Conservation (phyloP, 2,329 filamentous ascomycete species). For the Aspergillus jensenii region DNA sequence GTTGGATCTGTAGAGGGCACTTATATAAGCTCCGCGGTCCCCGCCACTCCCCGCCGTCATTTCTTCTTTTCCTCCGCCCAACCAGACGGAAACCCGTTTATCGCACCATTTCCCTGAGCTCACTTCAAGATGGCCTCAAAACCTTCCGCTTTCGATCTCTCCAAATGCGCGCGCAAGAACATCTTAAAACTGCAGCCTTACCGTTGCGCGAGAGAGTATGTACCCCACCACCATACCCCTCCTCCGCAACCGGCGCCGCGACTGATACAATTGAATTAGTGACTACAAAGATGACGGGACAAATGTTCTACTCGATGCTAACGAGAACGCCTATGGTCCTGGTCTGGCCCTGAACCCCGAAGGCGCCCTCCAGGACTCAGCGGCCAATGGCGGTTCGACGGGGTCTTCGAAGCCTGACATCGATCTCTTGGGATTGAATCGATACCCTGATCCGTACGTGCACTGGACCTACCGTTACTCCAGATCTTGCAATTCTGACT, state of each 20-base stretch:
- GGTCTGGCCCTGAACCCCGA: slow-evolving; percentile 59
- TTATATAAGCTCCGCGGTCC: slow-evolving; percentile 5
- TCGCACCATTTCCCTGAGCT: background rate
- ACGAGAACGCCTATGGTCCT: slow-evolving; percentile 95
- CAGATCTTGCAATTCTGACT: background rate
- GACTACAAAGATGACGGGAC: slow-evolving; percentile 99
- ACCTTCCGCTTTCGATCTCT: slow-evolving; percentile 65
- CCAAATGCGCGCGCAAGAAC: slow-evolving; percentile 73
- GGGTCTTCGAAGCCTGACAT: slow-evolving; percentile 57
- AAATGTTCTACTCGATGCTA: slow-evolving; percentile 94
- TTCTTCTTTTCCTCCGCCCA: slow-evolving; percentile 3
- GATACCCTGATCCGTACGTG: slow-evolving; percentile 81
- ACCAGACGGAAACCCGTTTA: background rate
- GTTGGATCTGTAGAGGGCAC: background rate
- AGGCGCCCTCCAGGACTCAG: slow-evolving; percentile 49
- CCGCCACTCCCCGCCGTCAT: slow-evolving; percentile 7
- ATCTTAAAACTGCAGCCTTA: slow-evolving; percentile 76
- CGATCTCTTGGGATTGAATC: slow-evolving; percentile 79
- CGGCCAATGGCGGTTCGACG: slow-evolving; percentile 38
- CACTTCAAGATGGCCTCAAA: slow-evolving; percentile 34
- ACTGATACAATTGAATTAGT: slow-evolving; percentile 50
- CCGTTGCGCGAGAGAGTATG: slow-evolving; percentile 78
- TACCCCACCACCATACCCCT: slow-evolving; percentile 16
- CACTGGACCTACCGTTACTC: slow-evolving; percentile 1
- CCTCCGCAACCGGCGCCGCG: slow-evolving; percentile 10